Percentiles rank a stretch among this genome's conserved stretches.
Evolutionary conservation across 1,284 basidiomycete species (phyloP).

Genomic region (Kwoniella shivajii): DNA sequence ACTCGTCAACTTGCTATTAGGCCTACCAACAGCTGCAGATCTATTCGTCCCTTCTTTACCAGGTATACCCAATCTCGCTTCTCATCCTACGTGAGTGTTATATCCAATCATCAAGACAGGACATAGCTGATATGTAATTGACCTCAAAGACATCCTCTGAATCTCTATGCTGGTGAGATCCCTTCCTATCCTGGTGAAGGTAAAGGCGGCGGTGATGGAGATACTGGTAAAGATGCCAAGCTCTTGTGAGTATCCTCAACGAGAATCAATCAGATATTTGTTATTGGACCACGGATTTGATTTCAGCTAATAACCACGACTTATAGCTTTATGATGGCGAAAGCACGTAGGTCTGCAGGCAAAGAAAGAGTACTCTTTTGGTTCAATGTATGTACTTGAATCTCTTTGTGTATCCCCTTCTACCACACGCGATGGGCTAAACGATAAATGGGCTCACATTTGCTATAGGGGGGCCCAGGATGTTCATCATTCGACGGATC

Average conservation of each 20-base stretch:
- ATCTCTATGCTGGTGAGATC: slow-evolving; percentile 78
- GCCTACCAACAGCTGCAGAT: slow-evolving; percentile 65
- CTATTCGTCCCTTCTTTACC: slow-evolving; percentile 80
- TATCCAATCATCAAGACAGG: not conserved
- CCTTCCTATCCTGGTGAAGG: slow-evolving; percentile 70
- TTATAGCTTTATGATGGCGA: slow-evolving; percentile 82
- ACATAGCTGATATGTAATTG: not conserved
- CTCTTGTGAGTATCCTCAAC: slow-evolving; percentile 55
- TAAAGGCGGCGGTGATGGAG: slow-evolving; percentile 47
- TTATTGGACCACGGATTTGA: too few relatives aligned
- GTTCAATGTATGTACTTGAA: slow-evolving; percentile 92
- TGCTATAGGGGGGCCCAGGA: slow-evolving; percentile 79
- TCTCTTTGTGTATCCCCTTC: not conserved
- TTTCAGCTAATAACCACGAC: too few relatives aligned
- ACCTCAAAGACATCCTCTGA: slow-evolving; percentile 62
- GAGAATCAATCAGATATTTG: slow-evolving; percentile 30
- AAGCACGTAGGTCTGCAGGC: slow-evolving; percentile 82
- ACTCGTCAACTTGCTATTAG: slow-evolving; percentile 35
- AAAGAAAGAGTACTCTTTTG: slow-evolving; percentile 89
- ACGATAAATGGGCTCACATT: not conserved
- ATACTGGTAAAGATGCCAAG: slow-evolving; percentile 46
- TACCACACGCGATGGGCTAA: not conserved
- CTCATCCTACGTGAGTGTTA: slow-evolving; percentile 49
- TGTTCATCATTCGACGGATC: slow-evolving; percentile 96
- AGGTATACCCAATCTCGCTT: slow-evolving; percentile 64